A percentile compares a stretch with the other conserved stretches of the same genome.
Evolutionary conservation across 495 filamentous ascomycete genomes (phyloP).

Genomic region (Penicillium manginii): DNA sequence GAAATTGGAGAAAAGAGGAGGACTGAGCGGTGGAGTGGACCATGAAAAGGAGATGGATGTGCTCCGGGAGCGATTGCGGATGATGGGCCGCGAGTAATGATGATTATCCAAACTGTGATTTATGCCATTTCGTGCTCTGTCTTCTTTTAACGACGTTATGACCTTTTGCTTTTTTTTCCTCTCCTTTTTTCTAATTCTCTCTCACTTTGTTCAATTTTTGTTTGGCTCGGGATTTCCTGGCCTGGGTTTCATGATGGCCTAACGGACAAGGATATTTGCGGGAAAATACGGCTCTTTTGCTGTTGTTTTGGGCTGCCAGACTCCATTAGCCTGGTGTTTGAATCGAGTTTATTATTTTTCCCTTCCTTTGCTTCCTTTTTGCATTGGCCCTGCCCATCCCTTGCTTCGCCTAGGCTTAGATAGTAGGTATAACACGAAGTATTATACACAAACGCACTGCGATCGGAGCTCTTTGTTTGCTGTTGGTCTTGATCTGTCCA

Average conservation of each 20-base stretch:
- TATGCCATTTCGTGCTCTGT: constrained; percentile 17
- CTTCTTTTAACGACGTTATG: neutral
- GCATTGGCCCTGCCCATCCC: neutral
- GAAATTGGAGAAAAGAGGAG: constrained; percentile 17
- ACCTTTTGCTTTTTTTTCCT: constrained; percentile 4
- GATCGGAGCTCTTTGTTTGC: constrained; percentile 6
- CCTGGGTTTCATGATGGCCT: neutral
- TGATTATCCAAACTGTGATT: constrained; percentile 1
- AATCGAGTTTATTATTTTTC: neutral
- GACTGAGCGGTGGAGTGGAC: constrained; percentile 19
- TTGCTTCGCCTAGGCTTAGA: neutral
- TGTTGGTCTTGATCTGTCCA: neutral
- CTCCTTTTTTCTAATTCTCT: too few relatives aligned
- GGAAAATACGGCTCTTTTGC: neutral
- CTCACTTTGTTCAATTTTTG: neutral
- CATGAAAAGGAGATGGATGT: constrained; percentile 39
- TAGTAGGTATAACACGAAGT: too few relatives aligned
- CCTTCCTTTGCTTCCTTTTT: neutral
- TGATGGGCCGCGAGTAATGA: constrained; percentile 30
- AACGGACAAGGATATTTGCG: neutral
- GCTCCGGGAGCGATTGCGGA: constrained; percentile 39
- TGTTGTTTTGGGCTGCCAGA: neutral
- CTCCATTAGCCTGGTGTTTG: neutral
- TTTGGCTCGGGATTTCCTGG: neutral
- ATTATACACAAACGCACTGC: too few relatives aligned